Evolutionary conservation across 2,329 filamentous ascomycete species (phyloP).

Genomic region (Aspergillus hortae): DNA sequence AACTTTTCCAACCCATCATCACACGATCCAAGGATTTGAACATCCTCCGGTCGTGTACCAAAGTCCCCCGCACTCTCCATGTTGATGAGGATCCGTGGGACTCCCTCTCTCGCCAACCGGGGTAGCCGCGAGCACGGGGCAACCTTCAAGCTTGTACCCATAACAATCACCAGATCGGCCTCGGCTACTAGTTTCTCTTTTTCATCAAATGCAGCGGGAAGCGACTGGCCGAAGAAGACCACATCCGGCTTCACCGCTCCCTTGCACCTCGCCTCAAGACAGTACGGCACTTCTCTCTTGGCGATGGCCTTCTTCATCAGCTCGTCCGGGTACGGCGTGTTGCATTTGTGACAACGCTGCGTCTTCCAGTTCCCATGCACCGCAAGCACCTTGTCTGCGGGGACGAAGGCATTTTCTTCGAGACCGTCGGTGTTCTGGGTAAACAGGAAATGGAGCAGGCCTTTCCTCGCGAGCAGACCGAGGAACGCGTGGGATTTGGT

Average conservation of each 20-base stretch:
- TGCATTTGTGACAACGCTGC: slow-evolving; percentile 80
- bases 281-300: slow-evolving; percentile 64
- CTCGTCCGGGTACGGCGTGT: slow-evolving; percentile 61
- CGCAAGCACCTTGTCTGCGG: slow-evolving; percentile 69
- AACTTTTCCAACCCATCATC: slow-evolving; percentile 70
- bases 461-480: slow-evolving; percentile 67
- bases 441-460: slow-evolving; percentile 73
- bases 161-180: slow-evolving; percentile 69
- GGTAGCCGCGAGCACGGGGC: slow-evolving; percentile 77
- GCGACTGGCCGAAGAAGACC: slow-evolving; percentile 74
- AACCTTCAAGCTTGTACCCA: slow-evolving; percentile 76
- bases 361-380: slow-evolving; percentile 83
- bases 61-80: slow-evolving; percentile 70
- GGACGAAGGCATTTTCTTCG: slow-evolving; percentile 76
- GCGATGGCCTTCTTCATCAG: slow-evolving; percentile 65
- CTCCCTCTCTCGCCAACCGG: slow-evolving; percentile 51
- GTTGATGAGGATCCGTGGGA: slow-evolving; percentile 76
- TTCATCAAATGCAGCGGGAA: slow-evolving; percentile 59
- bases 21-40: slow-evolving; percentile 70
- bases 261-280: slow-evolving; percentile 55
- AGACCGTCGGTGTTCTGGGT: slow-evolving; percentile 92
- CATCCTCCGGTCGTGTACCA: slow-evolving; percentile 71
- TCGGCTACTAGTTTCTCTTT: slow-evolving; percentile 48
- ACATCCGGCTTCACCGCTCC: slow-evolving; percentile 83
- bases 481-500: slow-evolving; percentile 84